phyloP scores from a whole-genome alignment of 2,329 filamentous ascomycete genomes.

The Talaromyces sp. region DNA sequence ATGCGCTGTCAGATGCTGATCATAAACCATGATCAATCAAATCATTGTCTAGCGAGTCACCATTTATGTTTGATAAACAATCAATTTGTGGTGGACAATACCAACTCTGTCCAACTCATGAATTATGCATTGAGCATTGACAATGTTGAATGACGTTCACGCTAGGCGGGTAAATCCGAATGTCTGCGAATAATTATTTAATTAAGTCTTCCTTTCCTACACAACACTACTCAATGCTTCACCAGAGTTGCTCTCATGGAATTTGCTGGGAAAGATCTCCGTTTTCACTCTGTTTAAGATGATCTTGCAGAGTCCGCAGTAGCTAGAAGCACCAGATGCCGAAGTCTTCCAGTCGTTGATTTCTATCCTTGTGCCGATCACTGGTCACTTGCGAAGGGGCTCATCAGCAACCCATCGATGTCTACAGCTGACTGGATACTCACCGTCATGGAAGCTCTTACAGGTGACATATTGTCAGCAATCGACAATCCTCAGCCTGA shows the following conservation, averaged over 20 bases:
- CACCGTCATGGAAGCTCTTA: constrained; percentile 22
- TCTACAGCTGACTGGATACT: not conserved
- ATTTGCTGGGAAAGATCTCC: too few species aligned
- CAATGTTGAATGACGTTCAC: constrained; percentile 1
- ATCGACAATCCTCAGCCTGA: constrained; percentile 28
- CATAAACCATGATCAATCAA: not conserved
- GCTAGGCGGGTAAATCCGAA: constrained; percentile 7
- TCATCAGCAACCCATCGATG: not conserved
- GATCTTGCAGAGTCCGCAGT: too few species aligned
- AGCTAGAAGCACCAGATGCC: too few species aligned
- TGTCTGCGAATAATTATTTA: not conserved
- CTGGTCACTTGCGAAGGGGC: not conserved
- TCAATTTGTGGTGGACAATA: not conserved
- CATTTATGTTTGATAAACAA: not conserved
- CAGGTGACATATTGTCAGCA: constrained; percentile 27
- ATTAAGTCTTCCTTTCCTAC: too few species aligned
- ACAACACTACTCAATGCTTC: not conserved
- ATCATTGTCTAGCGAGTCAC: not conserved
- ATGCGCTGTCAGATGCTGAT: not conserved
- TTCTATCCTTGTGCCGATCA: not conserved
- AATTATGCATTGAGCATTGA: not conserved
- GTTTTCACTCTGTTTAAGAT: not conserved
- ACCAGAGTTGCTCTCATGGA: not conserved
- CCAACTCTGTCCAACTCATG: too few species aligned
- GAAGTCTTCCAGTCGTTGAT: too few species aligned